Base-by-base conservation (phyloP, 768 basidiomycete species). In the Strobilomyces confusus region DNA sequence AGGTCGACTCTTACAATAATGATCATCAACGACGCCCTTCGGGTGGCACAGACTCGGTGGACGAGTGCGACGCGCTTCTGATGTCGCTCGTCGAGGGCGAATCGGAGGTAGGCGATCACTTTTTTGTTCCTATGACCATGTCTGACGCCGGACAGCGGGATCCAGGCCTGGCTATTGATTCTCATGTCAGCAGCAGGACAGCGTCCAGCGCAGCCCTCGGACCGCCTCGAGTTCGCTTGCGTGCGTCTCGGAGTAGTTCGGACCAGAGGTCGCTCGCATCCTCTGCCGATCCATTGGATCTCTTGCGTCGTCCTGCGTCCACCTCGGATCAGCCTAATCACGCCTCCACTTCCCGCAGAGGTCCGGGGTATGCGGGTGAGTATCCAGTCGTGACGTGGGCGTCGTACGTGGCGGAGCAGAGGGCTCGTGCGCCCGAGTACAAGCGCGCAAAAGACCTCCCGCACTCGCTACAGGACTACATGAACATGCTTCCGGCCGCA, bases 401-500 rank as follows among this genome's bases (percentile, higher is more conserved):
- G 8, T 65, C 67, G 1, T 37, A 51, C 7, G 50, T 61, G 7
- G 54, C 56, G 3, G 55, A 55, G n/a, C 50, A 58, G n/a, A 58
- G 63, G 13, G 40, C 45, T 9, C 52, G 58, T 9, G 42, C 51
- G 3, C 64, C 68, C 5, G 64, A 64, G 19, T 65, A 66, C 41
- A 62, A 58, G 43, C 60, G 71, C 15, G 65, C 80, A 2, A 73
- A 68, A 52, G 76, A 88, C 54, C 73, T 89, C n/a, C 82, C 83
- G 1, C 81, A 83, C 57, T 57, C 72, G 4, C 63, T 89, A 6
- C 84, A 88, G 52, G 87, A 90, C 63, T 71, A 78, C 49, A 78
- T 90, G 69, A 87, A 88, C 65, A 62, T 70, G 2, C 73, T 83
- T 58, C 71, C 75, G 2, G 60, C 62, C 0, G 49, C 63, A n/a